phyloP scores from a whole-genome alignment of 257 asterid genomes.

The Dorcoceras hygrometricum region DNA sequence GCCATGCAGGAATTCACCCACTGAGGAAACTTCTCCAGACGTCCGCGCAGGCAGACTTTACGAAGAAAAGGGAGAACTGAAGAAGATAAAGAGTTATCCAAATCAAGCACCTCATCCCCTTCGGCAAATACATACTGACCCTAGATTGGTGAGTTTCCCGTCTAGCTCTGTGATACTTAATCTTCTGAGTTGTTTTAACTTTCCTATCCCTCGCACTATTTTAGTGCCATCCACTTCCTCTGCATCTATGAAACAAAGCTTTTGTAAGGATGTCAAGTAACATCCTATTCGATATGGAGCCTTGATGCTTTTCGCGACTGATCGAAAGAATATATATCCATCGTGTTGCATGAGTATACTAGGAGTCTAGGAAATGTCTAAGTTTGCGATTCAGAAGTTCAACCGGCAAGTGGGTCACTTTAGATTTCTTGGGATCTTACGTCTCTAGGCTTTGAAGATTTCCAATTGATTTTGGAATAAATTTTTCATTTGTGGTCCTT shows the following conservation, averaged over 20 bases:
- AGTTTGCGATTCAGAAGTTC: slow-evolving; percentile 8
- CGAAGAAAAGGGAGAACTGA: slow-evolving; percentile 13
- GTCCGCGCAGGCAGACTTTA: background rate
- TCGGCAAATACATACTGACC: background rate
- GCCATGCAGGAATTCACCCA: slow-evolving; percentile 26
- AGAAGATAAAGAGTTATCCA: slow-evolving; percentile 7
- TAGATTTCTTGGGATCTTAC: too few relatives aligned
- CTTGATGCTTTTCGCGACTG: background rate
- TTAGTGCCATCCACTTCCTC: background rate
- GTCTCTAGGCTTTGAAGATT: too few relatives aligned
- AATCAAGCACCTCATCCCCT: slow-evolving; percentile 15
- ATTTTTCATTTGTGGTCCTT: too few relatives aligned
- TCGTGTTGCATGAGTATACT: background rate
- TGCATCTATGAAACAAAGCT: slow-evolving; percentile 12
- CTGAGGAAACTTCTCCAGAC: slow-evolving; percentile 22
- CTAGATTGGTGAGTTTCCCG: slow-evolving; percentile 23
- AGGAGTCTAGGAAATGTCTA: background rate
- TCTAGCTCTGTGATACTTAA: slow-evolving; percentile 23
- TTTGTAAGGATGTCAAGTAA: slow-evolving; percentile 1
- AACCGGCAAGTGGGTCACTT: too few relatives aligned
- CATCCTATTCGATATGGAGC: slow-evolving; percentile 21
- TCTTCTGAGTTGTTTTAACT: slow-evolving; percentile 22
- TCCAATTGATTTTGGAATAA: too few relatives aligned
- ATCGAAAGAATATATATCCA: too few relatives aligned
- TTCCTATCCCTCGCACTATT: slow-evolving; percentile 28